A percentile compares a stretch with the other conserved stretches of the same genome.
Evolutionary conservation across 2,329 filamentous ascomycete species (phyloP).

Genomic region (Dactylellina leptospora): DNA sequence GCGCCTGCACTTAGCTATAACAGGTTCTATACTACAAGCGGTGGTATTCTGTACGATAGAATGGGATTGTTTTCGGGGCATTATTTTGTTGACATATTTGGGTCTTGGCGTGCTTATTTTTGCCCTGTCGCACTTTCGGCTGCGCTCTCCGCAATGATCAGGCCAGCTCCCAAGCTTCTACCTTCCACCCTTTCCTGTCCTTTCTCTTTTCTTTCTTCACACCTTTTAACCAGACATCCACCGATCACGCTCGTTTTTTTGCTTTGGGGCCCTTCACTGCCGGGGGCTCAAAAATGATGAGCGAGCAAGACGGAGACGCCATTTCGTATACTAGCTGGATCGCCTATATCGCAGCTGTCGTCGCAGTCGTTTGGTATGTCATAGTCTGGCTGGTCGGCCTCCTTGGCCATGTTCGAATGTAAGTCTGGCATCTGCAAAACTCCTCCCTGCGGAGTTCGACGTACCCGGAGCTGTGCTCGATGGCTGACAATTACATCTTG

Average conservation of each 20-base stretch:
- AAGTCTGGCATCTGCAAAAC: slow-evolving; percentile 56
- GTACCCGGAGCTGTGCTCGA: no score
- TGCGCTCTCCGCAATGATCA: slow-evolving; percentile 18
- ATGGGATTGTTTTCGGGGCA: no score
- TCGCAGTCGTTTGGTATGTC: slow-evolving; percentile 67
- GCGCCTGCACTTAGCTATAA: no score
- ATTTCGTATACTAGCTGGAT: slow-evolving; percentile 28
- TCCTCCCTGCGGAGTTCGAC: no score
- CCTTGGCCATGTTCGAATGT: slow-evolving; percentile 71
- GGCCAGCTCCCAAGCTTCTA: slow-evolving; percentile 5
- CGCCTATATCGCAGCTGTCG: slow-evolving; percentile 60
- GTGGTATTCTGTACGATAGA: no score
- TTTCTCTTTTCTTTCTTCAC: slow-evolving; percentile 15
- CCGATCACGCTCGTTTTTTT: slow-evolving; percentile 35
- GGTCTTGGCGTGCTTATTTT: slow-evolving; percentile 29
- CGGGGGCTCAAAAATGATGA: slow-evolving; percentile 21
- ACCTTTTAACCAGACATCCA: slow-evolving; percentile 18
- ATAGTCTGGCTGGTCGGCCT: slow-evolving; percentile 67
- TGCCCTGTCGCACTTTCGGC: slow-evolving; percentile 31
- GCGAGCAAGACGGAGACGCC: slow-evolving; percentile 19
- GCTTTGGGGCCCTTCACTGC: slow-evolving; percentile 10
- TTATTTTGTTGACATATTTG: no score
- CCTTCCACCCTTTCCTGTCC: not conserved
- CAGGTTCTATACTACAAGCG: no score
- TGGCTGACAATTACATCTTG: not conserved